Conservation (phyloP, 2,329 filamentous ascomycete genomes). For the Sporothrix mexicana region DNA sequence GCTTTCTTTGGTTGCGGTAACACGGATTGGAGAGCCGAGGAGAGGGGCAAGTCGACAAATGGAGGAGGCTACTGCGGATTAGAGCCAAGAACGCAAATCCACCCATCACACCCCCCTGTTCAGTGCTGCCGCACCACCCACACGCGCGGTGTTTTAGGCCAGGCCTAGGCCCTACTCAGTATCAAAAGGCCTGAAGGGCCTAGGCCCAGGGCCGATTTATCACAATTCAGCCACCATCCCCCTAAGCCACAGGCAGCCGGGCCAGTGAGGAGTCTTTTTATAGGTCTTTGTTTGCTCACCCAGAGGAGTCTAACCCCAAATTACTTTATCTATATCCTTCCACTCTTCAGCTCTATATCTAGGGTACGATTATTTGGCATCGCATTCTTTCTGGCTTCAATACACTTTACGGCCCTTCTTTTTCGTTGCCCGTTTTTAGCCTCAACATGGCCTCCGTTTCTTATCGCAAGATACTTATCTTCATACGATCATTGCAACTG, state of each 20-base stretch:
- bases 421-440: background rate
- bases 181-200: no score
- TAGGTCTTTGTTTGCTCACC: no score
- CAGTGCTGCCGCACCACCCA: no score
- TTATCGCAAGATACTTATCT: background rate
- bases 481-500: no score
- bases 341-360: background rate
- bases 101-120: no score
- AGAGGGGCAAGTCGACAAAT: background rate
- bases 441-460: background rate
- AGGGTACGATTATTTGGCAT: background rate
- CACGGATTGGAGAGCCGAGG: background rate
- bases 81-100: background rate
- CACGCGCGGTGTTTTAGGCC: no score
- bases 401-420: background rate
- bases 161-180: no score
- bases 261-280: no score
- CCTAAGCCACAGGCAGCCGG: no score
- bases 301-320: no score
- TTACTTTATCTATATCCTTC: constrained; percentile 8
- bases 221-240: no score
- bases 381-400: background rate
- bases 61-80: background rate
- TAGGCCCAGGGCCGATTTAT: no score
- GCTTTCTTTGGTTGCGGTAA: background rate